Evolutionary conservation across 2,329 filamentous ascomycete genomes (phyloP).

Genomic region (Penicillium sp.): DNA sequence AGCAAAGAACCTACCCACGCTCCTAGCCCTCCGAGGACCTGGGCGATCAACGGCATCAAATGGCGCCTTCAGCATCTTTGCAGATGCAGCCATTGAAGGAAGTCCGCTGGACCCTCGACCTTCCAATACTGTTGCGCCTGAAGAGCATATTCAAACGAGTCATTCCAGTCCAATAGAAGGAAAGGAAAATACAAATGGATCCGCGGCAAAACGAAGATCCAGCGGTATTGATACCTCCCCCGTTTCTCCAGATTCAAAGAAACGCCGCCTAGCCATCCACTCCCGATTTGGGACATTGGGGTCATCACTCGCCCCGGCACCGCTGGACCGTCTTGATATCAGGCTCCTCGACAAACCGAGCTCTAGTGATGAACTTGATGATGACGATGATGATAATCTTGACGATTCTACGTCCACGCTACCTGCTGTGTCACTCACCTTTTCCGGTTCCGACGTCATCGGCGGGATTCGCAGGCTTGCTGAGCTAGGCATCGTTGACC

Average conservation of each 20-base stretch:
- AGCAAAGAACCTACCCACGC: conserved; percentile 68
- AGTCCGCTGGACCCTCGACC: conserved; percentile 52
- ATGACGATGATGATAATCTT: conserved; percentile 15
- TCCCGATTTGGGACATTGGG: conserved; percentile 69
- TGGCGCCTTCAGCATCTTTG: conserved; percentile 78
- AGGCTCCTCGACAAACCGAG: conserved; percentile 48
- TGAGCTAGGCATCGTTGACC: conserved; percentile 70
- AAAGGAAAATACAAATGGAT: conserved; percentile 14
- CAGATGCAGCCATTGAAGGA: conserved; percentile 58
- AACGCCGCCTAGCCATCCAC: conserved; percentile 61
- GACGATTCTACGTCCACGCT: conserved; percentile 5
- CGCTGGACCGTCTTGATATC: conserved; percentile 51
- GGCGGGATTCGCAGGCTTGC: conserved; percentile 75
- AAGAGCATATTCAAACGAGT: conserved; percentile 29
- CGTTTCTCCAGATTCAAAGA: conserved; percentile 50
- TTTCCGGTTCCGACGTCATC: conserved; percentile 77
- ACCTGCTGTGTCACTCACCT: conserved; percentile 54
- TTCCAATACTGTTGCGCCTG: conserved; percentile 33
- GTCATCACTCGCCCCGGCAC: conserved; percentile 28
- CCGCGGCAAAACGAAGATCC: conserved; percentile 11
- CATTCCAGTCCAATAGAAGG: conserved; percentile 5
- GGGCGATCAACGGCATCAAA: conserved; percentile 69
- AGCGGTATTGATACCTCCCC: conserved; percentile 2
- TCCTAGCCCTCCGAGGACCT: conserved; percentile 68
- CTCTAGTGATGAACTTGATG: conserved; percentile 11